Evolutionary conservation across 2,329 filamentous ascomycete species (phyloP), one percentile per base, ranked within the genome.

Genomic region (Ophiostoma himal-ulmi): DNA sequence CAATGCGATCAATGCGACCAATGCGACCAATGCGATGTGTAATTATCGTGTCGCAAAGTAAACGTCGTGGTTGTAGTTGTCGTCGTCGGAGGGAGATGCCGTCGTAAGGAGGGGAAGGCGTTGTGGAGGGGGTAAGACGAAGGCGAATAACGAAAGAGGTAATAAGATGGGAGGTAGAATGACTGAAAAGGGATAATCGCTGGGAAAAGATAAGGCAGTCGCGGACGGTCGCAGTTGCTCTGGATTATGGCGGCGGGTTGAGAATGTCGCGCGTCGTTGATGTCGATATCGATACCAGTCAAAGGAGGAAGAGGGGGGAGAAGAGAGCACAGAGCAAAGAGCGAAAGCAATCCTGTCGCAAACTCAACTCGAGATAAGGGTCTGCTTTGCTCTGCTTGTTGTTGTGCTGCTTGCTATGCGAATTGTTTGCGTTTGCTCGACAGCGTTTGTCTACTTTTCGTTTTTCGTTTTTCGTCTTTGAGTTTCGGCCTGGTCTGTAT

Each of bases 401-500:
- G 44, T 48, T 48, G 11, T 48, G 44, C 41, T 60, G 26, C 22
- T 4, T 62, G 57, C 26, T 62, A 26, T 62, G 57, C 26, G 26
- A 26, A 62, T 8, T 62, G 57, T 62, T 26, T 62, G 57, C 26
- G 57, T 62, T 62, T 62, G 57, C 57, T 62, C 14, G 57, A 17
- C 22, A 26, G 57, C 22, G 57, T 62, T 62, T 62, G 57, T 62
- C 57, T 62, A 62, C 57, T 62, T 62, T 60, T 60, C n/a, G 26
- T 7, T 60, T 30, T 30, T 34, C 30, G 44, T 5, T 52, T 20
- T 52, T 52, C 44, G 44, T 20, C 20, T 52, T 52, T 52, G 39
- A 13, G 6, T n/a, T 52, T 52, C 57, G 57, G 57, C 57, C 17
- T 30, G 52, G 52, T 57, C 52, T 57, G 52, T 57, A 22, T 62